phyloP scores from a whole-genome alignment of 441 rosid species.

The Raphanus hybrid region DNA sequence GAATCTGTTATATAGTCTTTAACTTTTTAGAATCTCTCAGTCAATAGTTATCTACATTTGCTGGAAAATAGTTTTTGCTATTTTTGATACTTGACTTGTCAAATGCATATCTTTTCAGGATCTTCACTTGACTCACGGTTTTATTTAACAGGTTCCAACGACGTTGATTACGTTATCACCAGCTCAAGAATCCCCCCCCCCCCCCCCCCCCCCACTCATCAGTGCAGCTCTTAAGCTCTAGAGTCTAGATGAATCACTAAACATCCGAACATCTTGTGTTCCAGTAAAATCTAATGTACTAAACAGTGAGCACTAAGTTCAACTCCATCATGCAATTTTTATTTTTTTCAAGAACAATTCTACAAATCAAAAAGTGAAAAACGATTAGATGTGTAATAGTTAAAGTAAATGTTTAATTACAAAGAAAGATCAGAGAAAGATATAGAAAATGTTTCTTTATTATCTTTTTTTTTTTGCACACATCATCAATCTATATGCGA shows the following conservation, averaged over 20 bases:
- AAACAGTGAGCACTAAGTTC: not conserved
- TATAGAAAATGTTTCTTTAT: not conserved
- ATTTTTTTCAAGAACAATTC: not conserved
- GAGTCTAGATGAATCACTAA: conserved; percentile 14
- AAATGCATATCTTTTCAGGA: conserved; percentile 6
- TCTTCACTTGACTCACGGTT: not conserved
- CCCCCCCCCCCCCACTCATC: not conserved
- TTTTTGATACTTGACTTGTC: conserved; percentile 7
- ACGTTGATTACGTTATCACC: not conserved
- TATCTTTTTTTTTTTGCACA: conserved; percentile 18
- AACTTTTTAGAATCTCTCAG: not conserved
- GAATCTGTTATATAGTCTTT: not conserved
- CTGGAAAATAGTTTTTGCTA: not conserved
- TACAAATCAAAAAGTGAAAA: not conserved
- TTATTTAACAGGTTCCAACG: conserved; percentile 9
- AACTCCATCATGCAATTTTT: not conserved
- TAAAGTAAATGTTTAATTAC: not conserved
- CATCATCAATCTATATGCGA: conserved; percentile 16
- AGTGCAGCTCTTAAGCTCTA: not conserved
- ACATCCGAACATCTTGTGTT: not conserved
- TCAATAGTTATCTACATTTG: not conserved
- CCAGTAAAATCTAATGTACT: not conserved
- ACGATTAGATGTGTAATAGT: not conserved
- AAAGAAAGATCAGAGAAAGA: conserved; percentile 3
- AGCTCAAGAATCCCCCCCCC: not conserved